Conservation (phyloP, 106 monocot species). For the Platanthera guangdongensis region DNA sequence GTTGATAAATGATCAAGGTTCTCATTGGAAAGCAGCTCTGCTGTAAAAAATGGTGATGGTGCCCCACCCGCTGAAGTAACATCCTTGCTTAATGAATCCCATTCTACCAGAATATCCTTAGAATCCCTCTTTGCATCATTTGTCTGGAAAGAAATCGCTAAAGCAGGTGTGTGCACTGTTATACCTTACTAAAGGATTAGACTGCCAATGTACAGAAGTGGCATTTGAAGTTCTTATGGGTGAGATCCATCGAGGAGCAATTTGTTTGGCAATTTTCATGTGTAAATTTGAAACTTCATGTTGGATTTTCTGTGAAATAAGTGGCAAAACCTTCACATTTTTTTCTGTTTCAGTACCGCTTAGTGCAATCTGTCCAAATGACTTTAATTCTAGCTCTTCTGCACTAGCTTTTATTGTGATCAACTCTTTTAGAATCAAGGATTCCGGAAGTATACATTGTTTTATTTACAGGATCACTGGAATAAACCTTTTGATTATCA, state of each 20-base stretch:
- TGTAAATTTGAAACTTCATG: constrained; percentile 19
- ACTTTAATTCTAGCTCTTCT: constrained; percentile 24
- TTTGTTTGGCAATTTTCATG: constrained; percentile 33
- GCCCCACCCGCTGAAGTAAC: not conserved
- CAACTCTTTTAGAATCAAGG: constrained; percentile 8
- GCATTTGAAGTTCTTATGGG: constrained; percentile 61
- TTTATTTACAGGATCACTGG: constrained; percentile 6
- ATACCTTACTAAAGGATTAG: constrained; percentile 78
- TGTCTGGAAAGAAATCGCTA: constrained; percentile 32
- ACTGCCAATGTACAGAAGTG: constrained; percentile 40
- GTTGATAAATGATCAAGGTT: not conserved
- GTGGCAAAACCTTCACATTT: constrained; percentile 26
- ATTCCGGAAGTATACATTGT: constrained; percentile 10
- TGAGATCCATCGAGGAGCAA: constrained; percentile 59
- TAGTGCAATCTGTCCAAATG: constrained; percentile 17
- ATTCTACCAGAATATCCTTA: not conserved
- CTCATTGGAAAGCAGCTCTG: not conserved
- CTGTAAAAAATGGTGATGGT: not conserved
- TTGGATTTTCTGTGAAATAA: constrained; percentile 34
- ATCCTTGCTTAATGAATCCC: not conserved
- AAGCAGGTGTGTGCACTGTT: constrained; percentile 74
- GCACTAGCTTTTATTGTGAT: constrained; percentile 10
- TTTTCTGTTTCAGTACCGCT: constrained; percentile 15
- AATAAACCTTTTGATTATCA: not conserved
- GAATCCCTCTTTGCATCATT: constrained; percentile 15